Base-by-base conservation (phyloP, 1,284 basidiomycete genomes). In the Phylloporus sp. region DNA sequence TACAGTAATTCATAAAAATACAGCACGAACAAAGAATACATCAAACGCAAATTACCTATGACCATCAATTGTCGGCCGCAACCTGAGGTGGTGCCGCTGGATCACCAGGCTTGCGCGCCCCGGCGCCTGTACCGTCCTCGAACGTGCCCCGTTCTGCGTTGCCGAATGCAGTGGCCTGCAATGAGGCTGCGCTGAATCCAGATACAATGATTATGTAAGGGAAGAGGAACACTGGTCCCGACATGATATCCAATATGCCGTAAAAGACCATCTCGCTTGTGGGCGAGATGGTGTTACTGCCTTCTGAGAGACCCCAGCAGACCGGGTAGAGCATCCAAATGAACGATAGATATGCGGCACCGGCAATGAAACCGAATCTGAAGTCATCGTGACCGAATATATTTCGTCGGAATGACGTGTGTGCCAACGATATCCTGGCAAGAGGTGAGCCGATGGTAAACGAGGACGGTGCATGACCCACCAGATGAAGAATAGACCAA, bases 231-330 rank as follows among this genome's bases (percentile, higher is more conserved):
- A 83, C 72, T 7, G 84, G 84, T 64, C 83, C 86, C 63, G 84
- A 79, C 66, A 88, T 62, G 20, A 89, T 59, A 69, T 89, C 87
- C 61, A 90, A 79, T 63, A 87, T 76, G 63, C 86, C 87, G 74
- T 88, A 89, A 76, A 85, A 88, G 63, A 84, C 75, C 80, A 81
- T 80, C 70, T 81, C 83, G 62, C 74, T 75, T 34, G 79, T 77
- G 31, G 80, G 78, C 0, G 74, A 71, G 68, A 85, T 84, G 47
- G 73, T 76, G 71, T 86, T 82, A 13, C 78, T 74, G 13, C 84
- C 84, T 62, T 86, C 84, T 10, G 78, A 75, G 24, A 82, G 73
- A 44, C 78, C 82, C 82, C 84, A 84, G 24, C 72, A 74, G 58
- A 82, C 77, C 18, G 81, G 80, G 75, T 87, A 88, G 44, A 86